Conservation (phyloP, 192 early-diverging fungal genomes). For the Mortierella hygrophila region DNA sequence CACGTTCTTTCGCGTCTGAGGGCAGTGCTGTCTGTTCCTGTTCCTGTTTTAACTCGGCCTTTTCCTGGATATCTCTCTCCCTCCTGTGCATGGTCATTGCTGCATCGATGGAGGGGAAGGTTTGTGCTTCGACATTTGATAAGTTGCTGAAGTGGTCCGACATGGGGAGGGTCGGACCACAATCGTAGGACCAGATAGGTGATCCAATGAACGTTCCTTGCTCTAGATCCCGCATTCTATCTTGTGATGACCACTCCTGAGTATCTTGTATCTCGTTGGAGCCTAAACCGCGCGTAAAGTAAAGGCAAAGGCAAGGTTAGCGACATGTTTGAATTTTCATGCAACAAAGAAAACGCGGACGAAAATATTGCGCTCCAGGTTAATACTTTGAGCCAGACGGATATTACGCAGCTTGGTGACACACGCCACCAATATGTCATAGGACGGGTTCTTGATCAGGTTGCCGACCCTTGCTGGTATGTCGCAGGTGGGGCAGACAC, state of each 20-base stretch:
- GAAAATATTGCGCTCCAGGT: neutral
- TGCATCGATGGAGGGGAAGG: slow-evolving; percentile 30
- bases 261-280: neutral
- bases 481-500: slow-evolving; percentile 49
- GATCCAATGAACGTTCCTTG: slow-evolving; percentile 35
- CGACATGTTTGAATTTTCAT: neutral
- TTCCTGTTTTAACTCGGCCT: neutral
- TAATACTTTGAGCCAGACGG: neutral
- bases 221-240: neutral
- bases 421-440: slow-evolving; percentile 55
- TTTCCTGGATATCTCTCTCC: neutral
- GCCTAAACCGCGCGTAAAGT: neutral
- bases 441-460: slow-evolving; percentile 34
- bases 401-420: slow-evolving; percentile 21
- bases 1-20: neutral
- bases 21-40: neutral
- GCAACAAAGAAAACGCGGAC: neutral
- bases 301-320: too few species aligned
- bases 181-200: slow-evolving; percentile 43
- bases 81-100: slow-evolving; percentile 12
- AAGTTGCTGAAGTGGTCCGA: neutral
- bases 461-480: slow-evolving; percentile 51
- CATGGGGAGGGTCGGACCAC: slow-evolving; percentile 36
- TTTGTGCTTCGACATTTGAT: slow-evolving; percentile 16
- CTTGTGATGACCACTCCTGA: neutral